Base-by-base conservation (phyloP, 164 flowering plant genomes). In the Stephania yunnanensis region DNA sequence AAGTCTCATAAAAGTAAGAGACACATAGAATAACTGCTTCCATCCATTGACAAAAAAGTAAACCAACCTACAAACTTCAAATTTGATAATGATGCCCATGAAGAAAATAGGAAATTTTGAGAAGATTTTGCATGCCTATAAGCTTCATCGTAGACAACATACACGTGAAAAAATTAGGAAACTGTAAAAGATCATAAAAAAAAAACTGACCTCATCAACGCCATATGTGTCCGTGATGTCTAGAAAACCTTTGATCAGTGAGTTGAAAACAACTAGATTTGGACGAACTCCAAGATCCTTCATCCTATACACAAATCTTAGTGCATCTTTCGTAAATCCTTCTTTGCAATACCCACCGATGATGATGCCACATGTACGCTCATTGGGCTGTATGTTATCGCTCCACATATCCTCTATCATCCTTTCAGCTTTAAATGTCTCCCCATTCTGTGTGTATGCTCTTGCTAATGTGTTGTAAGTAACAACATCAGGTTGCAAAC, bases 401-500 rank as follows among this genome's bases (percentile, higher is more conserved):
- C 79, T 84, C 75, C 76, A 85, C 96, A 90, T 91, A 80, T 91
- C 90, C 20, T 76, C 66, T 67, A 91, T 82, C 86, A 93, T 75
- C 6, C 80, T 84, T 72, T 93, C 96, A 12, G 98, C 96, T 72
- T 73, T 82, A 19, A 36, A 67, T 0, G 90, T 89, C 82, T 89
- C 89, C 69, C 89, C 92, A 75, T 84, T 84, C 76, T 84, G 83
- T 19, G 96, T 87, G 86, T 93, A 92, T 20, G 95, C 97, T 79
- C 80, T 89, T 55, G 92, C 96, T 44, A 95, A 67, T 9, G 95
- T 93, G 80, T 95, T 93, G 74, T 78, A 95, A 0, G 99, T 93
- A 78, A 95, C 94, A 71, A 82, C 91, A 84, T 95, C 97, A 69
- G 99, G 98, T 72, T 82, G 87, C 63, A 91, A 31, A 30, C 98